These are phyloP conservation scores for Phytophthora melonis DNA, from an alignment of 352 stramenopile genomes.

Conservation along the genomic window DNA sequence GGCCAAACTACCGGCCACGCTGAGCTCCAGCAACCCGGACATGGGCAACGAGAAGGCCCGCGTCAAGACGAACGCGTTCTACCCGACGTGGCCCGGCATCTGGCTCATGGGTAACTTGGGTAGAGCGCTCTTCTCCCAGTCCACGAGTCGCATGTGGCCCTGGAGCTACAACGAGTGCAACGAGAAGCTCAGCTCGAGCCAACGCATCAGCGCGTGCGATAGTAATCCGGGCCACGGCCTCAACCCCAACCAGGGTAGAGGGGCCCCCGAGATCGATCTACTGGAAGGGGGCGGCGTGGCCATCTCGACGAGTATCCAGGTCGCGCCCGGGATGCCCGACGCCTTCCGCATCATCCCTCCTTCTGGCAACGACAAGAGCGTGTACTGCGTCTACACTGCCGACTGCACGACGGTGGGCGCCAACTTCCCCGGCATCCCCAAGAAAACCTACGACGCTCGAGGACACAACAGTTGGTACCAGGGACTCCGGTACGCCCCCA, in stretches of 20 bases:
- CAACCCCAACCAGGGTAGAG: constrained; percentile 83
- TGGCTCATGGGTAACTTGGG: constrained; percentile 97
- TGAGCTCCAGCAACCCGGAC: constrained; percentile 62
- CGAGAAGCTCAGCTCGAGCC: constrained; percentile 34
- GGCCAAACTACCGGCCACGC: constrained; percentile 89
- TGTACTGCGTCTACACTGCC: constrained; percentile 53
- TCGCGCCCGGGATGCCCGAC: constrained; percentile 77
- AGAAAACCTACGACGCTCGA: constrained; percentile 46
- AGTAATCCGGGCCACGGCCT: constrained; percentile 90
- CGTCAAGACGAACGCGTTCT: constrained; percentile 54
- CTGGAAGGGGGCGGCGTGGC: constrained; percentile 82
- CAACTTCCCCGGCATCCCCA: constrained; percentile 60
- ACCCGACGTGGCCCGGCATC: constrained; percentile 94
- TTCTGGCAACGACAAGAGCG: constrained; percentile 26
- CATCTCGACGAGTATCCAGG: constrained; percentile 91
- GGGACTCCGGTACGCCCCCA: constrained; percentile 64
- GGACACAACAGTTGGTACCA: constrained; percentile 63
- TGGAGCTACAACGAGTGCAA: constrained; percentile 95
- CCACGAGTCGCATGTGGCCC: constrained; percentile 95
- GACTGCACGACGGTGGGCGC: constrained; percentile 53
- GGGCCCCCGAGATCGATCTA: constrained; percentile 96
- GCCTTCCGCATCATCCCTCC: constrained; percentile 56
- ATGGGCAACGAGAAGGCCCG: constrained; percentile 47
- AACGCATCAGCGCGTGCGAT: constrained; percentile 90
- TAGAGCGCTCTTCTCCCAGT: constrained; percentile 92